Evolutionary conservation across 345 rosid species (phyloP).

Genomic region (Moringa oleifera): DNA sequence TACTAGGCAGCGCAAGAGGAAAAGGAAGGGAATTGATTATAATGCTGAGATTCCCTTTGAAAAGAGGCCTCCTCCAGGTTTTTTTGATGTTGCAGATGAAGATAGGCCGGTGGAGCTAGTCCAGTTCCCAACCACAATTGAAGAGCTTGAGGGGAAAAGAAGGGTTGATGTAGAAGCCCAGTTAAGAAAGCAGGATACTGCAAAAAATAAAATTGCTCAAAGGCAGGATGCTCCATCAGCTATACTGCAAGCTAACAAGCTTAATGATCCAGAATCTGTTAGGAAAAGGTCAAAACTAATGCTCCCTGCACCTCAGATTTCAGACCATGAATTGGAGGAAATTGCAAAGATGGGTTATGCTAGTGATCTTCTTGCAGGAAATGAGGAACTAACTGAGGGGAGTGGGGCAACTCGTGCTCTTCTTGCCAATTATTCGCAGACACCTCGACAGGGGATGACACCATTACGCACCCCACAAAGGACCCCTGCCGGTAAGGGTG

Average conservation of each 20-base stretch:
- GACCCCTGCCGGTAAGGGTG: slow-evolving; percentile 96
- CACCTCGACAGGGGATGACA: slow-evolving; percentile 85
- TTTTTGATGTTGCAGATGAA: slow-evolving; percentile 84
- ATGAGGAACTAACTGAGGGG: slow-evolving; percentile 85
- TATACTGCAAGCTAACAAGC: slow-evolving; percentile 91
- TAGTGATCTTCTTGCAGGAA: slow-evolving; percentile 74
- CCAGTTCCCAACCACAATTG: slow-evolving; percentile 84
- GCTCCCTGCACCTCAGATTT: slow-evolving; percentile 98
- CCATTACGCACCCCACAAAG: slow-evolving; percentile 92
- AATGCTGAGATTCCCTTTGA: slow-evolving; percentile 98
- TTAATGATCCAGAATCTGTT: slow-evolving; percentile 94
- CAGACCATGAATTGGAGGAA: slow-evolving; percentile 90
- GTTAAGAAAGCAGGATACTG: slow-evolving; percentile 79
- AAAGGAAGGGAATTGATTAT: slow-evolving; percentile 93
- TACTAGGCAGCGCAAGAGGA: slow-evolving; percentile 71
- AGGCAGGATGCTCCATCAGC: slow-evolving; percentile 97
- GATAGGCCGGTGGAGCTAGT: slow-evolving; percentile 77
- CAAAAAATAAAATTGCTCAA: slow-evolving; percentile 81
- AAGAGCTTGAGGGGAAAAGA: slow-evolving; percentile 92
- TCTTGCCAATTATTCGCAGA: slow-evolving; percentile 83
- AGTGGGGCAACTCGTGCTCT: slow-evolving; percentile 94
- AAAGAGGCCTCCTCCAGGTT: slow-evolving; percentile 94
- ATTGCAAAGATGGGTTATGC: slow-evolving; percentile 99
- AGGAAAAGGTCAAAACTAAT: slow-evolving; percentile 93
- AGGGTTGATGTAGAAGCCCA: slow-evolving; percentile 86